Evolutionary conservation across 768 basidiomycete genomes (phyloP), one percentile per base, ranked within the genome.

Genomic region (Auricularia auricula-judae): DNA sequence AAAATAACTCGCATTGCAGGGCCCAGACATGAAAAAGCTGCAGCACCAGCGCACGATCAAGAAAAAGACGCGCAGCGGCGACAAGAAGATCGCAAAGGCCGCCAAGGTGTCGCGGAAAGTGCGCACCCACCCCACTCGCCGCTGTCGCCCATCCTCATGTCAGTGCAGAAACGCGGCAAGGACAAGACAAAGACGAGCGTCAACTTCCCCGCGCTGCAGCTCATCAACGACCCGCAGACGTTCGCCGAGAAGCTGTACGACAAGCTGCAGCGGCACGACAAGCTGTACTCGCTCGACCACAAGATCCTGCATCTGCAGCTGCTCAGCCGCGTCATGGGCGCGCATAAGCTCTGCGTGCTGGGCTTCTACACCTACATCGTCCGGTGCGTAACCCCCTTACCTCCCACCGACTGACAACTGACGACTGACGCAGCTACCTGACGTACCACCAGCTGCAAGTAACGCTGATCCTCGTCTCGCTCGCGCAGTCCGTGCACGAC

Each of bases 291-390:
- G 36, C 83, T 98, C 65, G 95, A 98, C 70, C 97, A 98, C 80
- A 98, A 97, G 77, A 89, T 99, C 64, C 82, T 98, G 67, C 80
- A 98, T 73, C 96, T 98, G 93, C 93, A 97, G 72, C 87, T 99
- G 61, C 84, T 98, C 56, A 90, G 93, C 3, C 87, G 97, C 59
- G 89, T 98, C 42, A 94, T 93, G 85, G 92, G 92, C 35, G 78
- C 83, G 2, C 95, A 98, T 78, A 95, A 93, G 74, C 86, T 96
- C 64, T 93, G 88, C 72, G 86, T 98, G 44, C 87, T 98, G 53
- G 84, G 88, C 1, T 97, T 98, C 76, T 99, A 99, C 79, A 91
- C 91, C 12, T 98, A 98, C 78, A 85, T 97, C 74, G 79, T 95
- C 77, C 78, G 79, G 73, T 75, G 67, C 65, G 72, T 66, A 29